Percentiles rank a stretch among this genome's conserved stretches.
Conservation (phyloP, 805 yeast genomes). For the Metschnikowia picachoensis region DNA sequence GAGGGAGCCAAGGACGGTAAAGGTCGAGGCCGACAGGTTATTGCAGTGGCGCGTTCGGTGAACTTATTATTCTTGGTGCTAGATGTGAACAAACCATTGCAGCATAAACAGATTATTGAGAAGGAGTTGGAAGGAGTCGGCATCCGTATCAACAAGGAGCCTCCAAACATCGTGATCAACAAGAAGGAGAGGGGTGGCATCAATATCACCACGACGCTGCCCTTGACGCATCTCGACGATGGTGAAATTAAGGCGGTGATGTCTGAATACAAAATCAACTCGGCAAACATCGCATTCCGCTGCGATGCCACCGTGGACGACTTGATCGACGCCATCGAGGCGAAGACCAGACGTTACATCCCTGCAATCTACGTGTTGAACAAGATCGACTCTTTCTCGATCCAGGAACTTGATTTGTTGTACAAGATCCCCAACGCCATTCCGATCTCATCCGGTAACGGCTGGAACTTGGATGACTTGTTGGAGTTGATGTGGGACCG, state of each 20-base stretch:
- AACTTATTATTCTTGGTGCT: constrained; percentile 87
- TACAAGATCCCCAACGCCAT: constrained; percentile 95
- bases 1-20: constrained; percentile 91
- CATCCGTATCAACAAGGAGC: constrained; percentile 83
- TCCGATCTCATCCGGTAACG: constrained; percentile 92
- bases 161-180: constrained; percentile 88
- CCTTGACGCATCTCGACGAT: constrained; percentile 83
- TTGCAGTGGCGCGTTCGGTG: constrained; percentile 98
- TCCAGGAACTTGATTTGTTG: constrained; percentile 86
- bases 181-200: constrained; percentile 96
- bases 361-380: constrained; percentile 94
- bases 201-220: constrained; percentile 88
- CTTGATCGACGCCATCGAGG: constrained; percentile 89
- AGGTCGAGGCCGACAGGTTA: constrained; percentile 94
- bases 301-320: constrained; percentile 99
- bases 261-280: constrained; percentile 90
- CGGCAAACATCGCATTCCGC: constrained; percentile 94
- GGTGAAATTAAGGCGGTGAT: constrained; percentile 96
- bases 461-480: constrained; percentile 96
- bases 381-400: constrained; percentile 91
- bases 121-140: constrained; percentile 97
- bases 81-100: constrained; percentile 94
- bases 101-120: constrained; percentile 91
- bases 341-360: constrained; percentile 83
- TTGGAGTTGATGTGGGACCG: constrained; percentile 94